Conservation (phyloP, 1,284 basidiomycete species). For the Apiotrichum siamense region DNA sequence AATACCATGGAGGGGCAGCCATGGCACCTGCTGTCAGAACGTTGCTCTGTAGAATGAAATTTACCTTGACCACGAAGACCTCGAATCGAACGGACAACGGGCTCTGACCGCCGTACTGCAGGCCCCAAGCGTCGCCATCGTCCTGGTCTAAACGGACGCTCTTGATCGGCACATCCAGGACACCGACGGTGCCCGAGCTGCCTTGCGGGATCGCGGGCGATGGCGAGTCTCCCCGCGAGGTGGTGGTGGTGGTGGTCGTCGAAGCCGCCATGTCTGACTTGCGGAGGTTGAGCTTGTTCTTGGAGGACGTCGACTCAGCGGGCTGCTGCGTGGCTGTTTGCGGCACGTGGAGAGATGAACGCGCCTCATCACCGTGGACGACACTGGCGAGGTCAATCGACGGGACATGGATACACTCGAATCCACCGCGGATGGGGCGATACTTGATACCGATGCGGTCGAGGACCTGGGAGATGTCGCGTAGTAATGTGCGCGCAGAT, state of each 20-base stretch:
- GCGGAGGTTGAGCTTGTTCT: constrained; percentile 15
- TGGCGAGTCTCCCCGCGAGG: constrained; percentile 6
- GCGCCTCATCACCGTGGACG: constrained; percentile 40
- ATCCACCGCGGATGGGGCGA: constrained; percentile 81
- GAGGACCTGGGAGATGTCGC: constrained; percentile 77
- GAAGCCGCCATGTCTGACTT: constrained; percentile 6
- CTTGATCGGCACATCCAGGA: constrained; percentile 6
- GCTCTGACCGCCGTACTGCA: constrained; percentile 50
- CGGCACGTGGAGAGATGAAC: constrained; percentile 13
- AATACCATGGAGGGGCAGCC: constrained; percentile 87
- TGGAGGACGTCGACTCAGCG: constrained; percentile 10
- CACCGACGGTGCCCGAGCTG: constrained; percentile 15
- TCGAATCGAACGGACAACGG: constrained; percentile 84
- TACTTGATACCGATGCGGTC: constrained; percentile 93
- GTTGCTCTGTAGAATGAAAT: constrained; percentile 21
- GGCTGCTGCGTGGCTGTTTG: constrained; percentile 15
- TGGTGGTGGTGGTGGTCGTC: not conserved
- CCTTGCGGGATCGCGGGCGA: constrained; percentile 1
- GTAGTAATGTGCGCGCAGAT: constrained; percentile 68
- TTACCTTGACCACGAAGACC: constrained; percentile 86
- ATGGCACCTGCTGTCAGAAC: constrained; percentile 64
- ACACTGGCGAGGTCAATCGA: constrained; percentile 81
- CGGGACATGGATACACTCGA: constrained; percentile 91
- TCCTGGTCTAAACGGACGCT: constrained; percentile 55
- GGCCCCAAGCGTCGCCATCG: constrained; percentile 51